Evolutionary conservation across 441 rosid genomes (phyloP).

Genomic region (Rhodomyrtus psidioides): DNA sequence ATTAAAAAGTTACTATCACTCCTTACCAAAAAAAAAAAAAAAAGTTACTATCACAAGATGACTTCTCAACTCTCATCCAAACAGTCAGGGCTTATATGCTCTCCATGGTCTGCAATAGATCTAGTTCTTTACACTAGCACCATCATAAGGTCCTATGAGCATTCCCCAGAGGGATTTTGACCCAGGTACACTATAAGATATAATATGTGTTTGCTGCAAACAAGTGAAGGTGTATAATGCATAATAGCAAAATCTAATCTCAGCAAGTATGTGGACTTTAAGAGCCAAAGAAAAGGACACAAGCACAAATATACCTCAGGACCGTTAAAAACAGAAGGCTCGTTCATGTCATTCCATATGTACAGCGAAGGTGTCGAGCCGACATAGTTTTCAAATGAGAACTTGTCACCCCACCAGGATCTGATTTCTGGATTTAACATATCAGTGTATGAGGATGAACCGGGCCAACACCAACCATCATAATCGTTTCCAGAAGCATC

Average conservation of each 20-base stretch:
- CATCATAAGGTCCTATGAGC: background rate
- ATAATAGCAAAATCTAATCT: background rate
- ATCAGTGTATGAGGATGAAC: conserved; percentile 88
- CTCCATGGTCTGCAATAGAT: background rate
- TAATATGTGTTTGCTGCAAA: background rate
- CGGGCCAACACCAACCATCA: conserved; percentile 99
- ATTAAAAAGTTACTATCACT: background rate
- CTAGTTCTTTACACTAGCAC: background rate
- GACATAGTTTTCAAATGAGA: conserved; percentile 62
- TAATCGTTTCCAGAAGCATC: conserved; percentile 80
- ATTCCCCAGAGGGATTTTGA: background rate
- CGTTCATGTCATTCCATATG: conserved; percentile 99
- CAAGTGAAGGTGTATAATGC: background rate
- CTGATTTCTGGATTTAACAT: conserved; percentile 84
- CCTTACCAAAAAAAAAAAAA: too few species aligned
- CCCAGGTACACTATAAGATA: background rate
- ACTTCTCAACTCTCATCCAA: background rate
- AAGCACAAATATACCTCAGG: conserved; percentile 69
- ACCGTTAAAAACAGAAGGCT: conserved; percentile 98
- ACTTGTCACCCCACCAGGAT: conserved; percentile 85
- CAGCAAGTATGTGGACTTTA: background rate
- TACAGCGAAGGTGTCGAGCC: conserved; percentile 91
- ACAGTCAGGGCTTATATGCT: background rate
- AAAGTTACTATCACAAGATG: background rate
- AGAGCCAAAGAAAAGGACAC: background rate